These are phyloP conservation scores for Delitschia confertaspora DNA, from an alignment of 495 filamentous ascomycete species.

Conservation along the genomic window DNA sequence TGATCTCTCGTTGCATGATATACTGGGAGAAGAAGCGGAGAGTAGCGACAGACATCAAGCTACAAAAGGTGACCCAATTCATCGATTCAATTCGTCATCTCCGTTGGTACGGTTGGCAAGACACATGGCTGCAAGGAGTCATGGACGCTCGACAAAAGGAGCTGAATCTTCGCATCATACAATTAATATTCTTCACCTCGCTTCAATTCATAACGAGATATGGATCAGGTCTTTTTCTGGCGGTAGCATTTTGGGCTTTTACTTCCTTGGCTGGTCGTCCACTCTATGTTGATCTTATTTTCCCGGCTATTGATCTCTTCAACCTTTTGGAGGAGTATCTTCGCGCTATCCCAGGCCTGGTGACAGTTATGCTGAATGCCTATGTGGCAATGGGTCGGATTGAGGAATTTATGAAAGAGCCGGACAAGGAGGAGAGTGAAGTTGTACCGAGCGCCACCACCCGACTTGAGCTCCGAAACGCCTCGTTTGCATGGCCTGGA, in stretches of 20 bases:
- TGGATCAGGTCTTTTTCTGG: slow-evolving; percentile 62
- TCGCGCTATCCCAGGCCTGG: slow-evolving; percentile 59
- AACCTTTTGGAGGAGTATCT: slow-evolving; percentile 59
- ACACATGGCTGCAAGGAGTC: slow-evolving; percentile 63
- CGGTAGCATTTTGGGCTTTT: slow-evolving; percentile 69
- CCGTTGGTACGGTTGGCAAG: slow-evolving; percentile 82
- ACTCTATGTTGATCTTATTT: slow-evolving; percentile 67
- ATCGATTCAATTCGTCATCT: slow-evolving; percentile 78
- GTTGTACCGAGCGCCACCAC: slow-evolving; percentile 29
- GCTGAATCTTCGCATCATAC: slow-evolving; percentile 54
- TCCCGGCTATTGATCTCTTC: slow-evolving; percentile 73
- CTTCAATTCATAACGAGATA: slow-evolving; percentile 56
- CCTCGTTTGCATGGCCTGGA: slow-evolving; percentile 72
- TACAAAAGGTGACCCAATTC: slow-evolving; percentile 69
- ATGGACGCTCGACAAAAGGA: slow-evolving; percentile 62
- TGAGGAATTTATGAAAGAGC: slow-evolving; percentile 75
- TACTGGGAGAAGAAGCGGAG: slow-evolving; percentile 56
- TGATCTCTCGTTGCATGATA: slow-evolving; percentile 53
- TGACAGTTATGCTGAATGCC: slow-evolving; percentile 64
- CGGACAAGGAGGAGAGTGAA: slow-evolving; percentile 52
- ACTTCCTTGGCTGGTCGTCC: slow-evolving; percentile 56
- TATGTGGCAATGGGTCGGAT: slow-evolving; percentile 68
- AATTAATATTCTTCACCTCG: slow-evolving; percentile 49
- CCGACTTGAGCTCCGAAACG: slow-evolving; percentile 47
- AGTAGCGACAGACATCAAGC: slow-evolving; percentile 57